Conservation (phyloP, 2,329 filamentous ascomycete genomes). For the Aspergillus fijiensis region DNA sequence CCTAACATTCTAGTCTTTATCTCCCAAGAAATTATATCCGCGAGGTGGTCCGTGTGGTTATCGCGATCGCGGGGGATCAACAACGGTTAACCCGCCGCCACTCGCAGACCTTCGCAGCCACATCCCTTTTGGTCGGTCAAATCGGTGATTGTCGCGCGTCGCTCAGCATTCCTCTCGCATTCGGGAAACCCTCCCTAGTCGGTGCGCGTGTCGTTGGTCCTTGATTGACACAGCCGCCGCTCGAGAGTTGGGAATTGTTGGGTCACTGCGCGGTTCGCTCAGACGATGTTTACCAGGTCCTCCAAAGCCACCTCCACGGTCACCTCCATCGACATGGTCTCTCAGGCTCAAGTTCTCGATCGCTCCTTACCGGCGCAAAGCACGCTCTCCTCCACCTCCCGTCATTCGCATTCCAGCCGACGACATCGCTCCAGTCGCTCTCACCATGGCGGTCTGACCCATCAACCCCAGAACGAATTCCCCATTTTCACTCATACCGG, state of each 20-base stretch:
- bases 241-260: conserved; percentile 13
- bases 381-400: conserved; percentile 63
- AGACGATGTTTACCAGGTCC: conserved; percentile 23
- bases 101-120: neutral
- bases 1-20: neutral
- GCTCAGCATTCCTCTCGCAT: conserved; percentile 2
- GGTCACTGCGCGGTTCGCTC: conserved; percentile 14
- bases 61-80: conserved; percentile 9
- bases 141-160: neutral
- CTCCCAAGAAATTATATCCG: neutral
- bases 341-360: conserved; percentile 49
- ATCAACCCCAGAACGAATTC: conserved; percentile 82
- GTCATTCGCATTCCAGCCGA: conserved; percentile 59
- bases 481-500: conserved; percentile 86
- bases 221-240: conserved; percentile 18
- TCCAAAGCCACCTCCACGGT: conserved; percentile 4
- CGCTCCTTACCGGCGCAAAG: conserved; percentile 60
- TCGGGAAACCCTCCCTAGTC: neutral
- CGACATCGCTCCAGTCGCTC: conserved; percentile 77
- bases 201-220: conserved; percentile 4
- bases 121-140: neutral
- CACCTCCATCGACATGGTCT: conserved; percentile 32
- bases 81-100: conserved; percentile 6
- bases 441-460: conserved; percentile 69
- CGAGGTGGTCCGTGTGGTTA: conserved; percentile 4